Evolutionary conservation across 257 asterid genomes (phyloP), one percentile per base, ranked within the genome.

Genomic region (Scutellaria baicalensis): DNA sequence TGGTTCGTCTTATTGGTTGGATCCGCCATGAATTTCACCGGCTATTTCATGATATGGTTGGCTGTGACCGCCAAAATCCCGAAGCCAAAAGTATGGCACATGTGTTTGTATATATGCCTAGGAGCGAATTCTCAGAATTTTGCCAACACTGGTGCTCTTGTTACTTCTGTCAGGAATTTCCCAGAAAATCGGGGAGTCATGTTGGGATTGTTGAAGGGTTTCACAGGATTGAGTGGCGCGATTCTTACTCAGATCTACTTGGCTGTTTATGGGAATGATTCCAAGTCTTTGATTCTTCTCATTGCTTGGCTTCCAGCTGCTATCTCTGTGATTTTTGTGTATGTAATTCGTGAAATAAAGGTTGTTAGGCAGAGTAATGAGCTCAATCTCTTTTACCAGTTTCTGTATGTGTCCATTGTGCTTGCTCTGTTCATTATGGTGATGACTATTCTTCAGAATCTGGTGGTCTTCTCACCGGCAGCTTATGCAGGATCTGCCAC

Each of bases 301-400:
- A 88, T 91, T 21, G 97, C 96, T 2, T 91, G 97, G 97, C 92
- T 91, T 8, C 97, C 97, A 0, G 93, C 96, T 17, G 95, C 91
- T 0, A 52, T 91, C 48, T 91, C 97, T n/a, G 84, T 91, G 59
- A 80, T 91, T 18, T 91, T 91, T 21, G 96, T 91, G 40, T 88
- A 91, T 33, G 83, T 88, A 0, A 85, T 91, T n/a, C 84, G 97
- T n/a, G 89, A 82, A 2, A 81, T 91, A 81, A 82, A 64, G 73
- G 86, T 80, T 0, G 83, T 71, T 8, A 65, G 81, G 63, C 84
- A 75, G 71, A 70, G 67, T 11, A 77, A 83, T 68, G 89, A 86
- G 84, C 73, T 83, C 4, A 78, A 42, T 5, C 14, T 85, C 9
- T 86, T 91, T 60, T 88, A 84, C 79, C 81, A 79, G 1, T 88